Evolutionary conservation across 345 rosid species (phyloP).

Genomic region (Aegle marmelos): DNA sequence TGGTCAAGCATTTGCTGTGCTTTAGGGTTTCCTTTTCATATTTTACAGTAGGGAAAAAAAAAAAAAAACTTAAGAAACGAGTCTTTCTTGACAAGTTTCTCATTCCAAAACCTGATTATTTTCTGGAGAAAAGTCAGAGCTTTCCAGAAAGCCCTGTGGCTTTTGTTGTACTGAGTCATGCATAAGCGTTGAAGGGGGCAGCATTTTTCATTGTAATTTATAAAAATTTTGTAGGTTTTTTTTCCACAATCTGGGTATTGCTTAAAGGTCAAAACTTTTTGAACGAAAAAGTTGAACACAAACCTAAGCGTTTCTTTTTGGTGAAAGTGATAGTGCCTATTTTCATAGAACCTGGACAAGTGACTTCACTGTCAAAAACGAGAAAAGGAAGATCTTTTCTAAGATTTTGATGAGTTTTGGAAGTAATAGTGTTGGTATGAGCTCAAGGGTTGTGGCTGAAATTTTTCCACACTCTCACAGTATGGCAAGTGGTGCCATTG

Average conservation of each 20-base stretch:
- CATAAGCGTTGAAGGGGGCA: constrained; percentile 27
- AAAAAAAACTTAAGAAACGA: background rate
- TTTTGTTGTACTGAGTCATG: constrained; percentile 18
- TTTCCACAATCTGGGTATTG: constrained; percentile 13
- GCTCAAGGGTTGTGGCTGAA: constrained; percentile 30
- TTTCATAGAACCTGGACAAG: constrained; percentile 3
- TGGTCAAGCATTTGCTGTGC: constrained; percentile 28
- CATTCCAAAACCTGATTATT: constrained; percentile 3
- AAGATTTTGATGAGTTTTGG: constrained; percentile 40
- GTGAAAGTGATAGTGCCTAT: constrained; percentile 18
- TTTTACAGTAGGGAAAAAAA: constrained; percentile 1
- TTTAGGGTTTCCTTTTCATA: background rate
- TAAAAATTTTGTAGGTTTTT: no score
- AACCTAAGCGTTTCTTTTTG: constrained; percentile 9
- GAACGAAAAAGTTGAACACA: constrained; percentile 10
- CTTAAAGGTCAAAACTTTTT: constrained; percentile 19
- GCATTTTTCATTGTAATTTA: constrained; percentile 10
- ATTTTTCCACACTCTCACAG: constrained; percentile 21
- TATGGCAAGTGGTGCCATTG: constrained; percentile 37
- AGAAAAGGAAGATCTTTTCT: background rate
- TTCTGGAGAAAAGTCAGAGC: constrained; percentile 15
- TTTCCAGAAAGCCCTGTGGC: background rate
- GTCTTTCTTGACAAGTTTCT: background rate
- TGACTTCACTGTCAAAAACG: background rate
- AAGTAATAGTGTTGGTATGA: constrained; percentile 21